These are phyloP conservation scores for Pichia sp. DNA, from an alignment of 1,139 yeast species.

Conservation along the genomic window DNA sequence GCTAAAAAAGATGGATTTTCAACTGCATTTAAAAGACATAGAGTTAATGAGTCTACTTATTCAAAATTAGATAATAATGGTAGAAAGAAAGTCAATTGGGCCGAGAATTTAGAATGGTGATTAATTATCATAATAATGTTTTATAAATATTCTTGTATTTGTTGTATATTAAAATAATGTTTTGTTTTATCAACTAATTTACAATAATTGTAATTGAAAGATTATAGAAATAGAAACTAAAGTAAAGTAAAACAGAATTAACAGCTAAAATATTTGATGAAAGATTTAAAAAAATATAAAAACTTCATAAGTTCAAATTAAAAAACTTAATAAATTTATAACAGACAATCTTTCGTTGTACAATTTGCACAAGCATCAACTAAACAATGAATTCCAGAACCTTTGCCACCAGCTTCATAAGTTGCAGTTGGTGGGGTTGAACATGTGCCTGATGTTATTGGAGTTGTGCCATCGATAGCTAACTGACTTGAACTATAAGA, in stretches of 20 bases:
- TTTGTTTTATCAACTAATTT: no score
- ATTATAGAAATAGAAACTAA: no score
- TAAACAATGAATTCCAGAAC: constrained; percentile 30
- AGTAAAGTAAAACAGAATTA: no score
- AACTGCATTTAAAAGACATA: constrained; percentile 7
- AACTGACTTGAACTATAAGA: constrained; percentile 23
- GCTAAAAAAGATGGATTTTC: constrained; percentile 4
- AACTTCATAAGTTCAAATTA: constrained; percentile 3
- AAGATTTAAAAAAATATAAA: no score
- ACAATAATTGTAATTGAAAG: no score
- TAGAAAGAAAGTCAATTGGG: constrained; percentile 41
- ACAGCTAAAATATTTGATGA: constrained; percentile 20
- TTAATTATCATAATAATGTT: constrained; percentile 29
- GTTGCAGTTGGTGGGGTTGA: neutral
- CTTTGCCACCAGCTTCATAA: neutral
- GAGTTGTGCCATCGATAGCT: no score
- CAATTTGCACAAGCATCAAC: constrained; percentile 43
- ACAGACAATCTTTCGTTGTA: constrained; percentile 37
- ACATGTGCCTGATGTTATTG: no score
- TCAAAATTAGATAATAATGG: constrained; percentile 1
- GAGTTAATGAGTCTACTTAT: neutral
- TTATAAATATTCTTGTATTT: constrained; percentile 44
- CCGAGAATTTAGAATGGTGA: constrained; percentile 48
- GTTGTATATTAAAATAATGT: neutral
- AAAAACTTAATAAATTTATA: neutral